phyloP scores from a whole-genome alignment of 371 early-diverging fungal genomes.

The Gilbertella persicaria region DNA sequence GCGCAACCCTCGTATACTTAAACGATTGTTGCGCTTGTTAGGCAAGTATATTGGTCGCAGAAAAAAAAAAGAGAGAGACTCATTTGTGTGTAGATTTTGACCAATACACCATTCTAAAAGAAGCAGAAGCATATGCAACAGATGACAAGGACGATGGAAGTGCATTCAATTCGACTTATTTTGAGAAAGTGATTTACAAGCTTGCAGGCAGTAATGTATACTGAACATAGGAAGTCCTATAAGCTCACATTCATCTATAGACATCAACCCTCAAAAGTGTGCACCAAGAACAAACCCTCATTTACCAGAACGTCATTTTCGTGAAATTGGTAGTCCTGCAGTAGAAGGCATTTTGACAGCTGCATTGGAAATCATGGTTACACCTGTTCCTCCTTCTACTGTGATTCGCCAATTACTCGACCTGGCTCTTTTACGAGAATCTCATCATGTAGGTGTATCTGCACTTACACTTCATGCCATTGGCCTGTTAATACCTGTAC shows the following conservation, averaged over 20 bases:
- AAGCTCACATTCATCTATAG: slow-evolving; percentile 25
- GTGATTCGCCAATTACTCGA: slow-evolving; percentile 47
- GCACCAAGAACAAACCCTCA: slow-evolving; percentile 52
- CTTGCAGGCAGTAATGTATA: slow-evolving; percentile 50
- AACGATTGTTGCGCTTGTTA: slow-evolving; percentile 65
- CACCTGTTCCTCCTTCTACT: slow-evolving; percentile 46
- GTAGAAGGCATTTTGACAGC: slow-evolving; percentile 66
- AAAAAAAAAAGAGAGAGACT: neutral
- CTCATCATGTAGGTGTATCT: slow-evolving; percentile 49
- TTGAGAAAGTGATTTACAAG: slow-evolving; percentile 58
- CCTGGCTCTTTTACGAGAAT: slow-evolving; percentile 44
- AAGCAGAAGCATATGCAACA: slow-evolving; percentile 46
- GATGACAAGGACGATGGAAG: slow-evolving; percentile 39
- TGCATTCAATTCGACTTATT: slow-evolving; percentile 55
- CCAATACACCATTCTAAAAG: slow-evolving; percentile 58
- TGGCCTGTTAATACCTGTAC: slow-evolving; percentile 43
- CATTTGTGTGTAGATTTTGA: slow-evolving; percentile 45
- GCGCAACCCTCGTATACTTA: slow-evolving; percentile 57
- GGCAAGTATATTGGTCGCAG: slow-evolving; percentile 30
- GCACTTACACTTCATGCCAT: slow-evolving; percentile 50
- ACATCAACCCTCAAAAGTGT: slow-evolving; percentile 56
- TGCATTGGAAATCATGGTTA: slow-evolving; percentile 67
- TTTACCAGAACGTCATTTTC: slow-evolving; percentile 76
- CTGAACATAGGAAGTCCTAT: slow-evolving; percentile 20
- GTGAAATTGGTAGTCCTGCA: slow-evolving; percentile 79